Percentiles rank a stretch among this genome's conserved stretches.
These are phyloP conservation scores for Lepidium aucheri DNA, from an alignment of 345 rosid genomes.

Conservation along the genomic window DNA sequence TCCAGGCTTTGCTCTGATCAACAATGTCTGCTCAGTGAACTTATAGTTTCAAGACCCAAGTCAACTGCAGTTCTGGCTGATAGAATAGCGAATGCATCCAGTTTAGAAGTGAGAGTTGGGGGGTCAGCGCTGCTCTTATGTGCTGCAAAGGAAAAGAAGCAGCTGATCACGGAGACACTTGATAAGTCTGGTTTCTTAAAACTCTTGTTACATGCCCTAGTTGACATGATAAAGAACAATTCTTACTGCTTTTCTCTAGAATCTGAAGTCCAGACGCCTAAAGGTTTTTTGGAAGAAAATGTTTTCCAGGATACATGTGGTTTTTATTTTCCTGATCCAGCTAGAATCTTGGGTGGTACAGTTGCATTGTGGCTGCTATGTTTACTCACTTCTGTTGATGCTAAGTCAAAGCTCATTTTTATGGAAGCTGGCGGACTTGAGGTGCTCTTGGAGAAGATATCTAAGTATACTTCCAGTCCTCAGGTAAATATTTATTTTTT, in stretches of 20 bases:
- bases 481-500: constrained; percentile 9
- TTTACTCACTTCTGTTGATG: constrained; percentile 46
- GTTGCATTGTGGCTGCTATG: constrained; percentile 67
- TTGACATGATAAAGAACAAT: constrained; percentile 57
- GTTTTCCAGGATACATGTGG: constrained; percentile 50
- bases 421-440: constrained; percentile 88
- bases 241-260: constrained; percentile 42
- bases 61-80: constrained; percentile 50
- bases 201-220: constrained; percentile 53
- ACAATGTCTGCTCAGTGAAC: constrained; percentile 46
- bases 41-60: constrained; percentile 45
- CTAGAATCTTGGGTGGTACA: constrained; percentile 49
- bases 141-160: constrained; percentile 59
- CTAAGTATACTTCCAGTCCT: constrained; percentile 43
- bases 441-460: constrained; percentile 52
- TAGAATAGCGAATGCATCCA: constrained; percentile 59
- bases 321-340: constrained; percentile 58
- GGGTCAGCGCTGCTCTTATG: constrained; percentile 60
- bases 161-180: constrained; percentile 49
- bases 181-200: constrained; percentile 46
- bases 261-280: constrained; percentile 49
- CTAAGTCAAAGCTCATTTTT: constrained; percentile 37
- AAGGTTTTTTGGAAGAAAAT: constrained; percentile 50
- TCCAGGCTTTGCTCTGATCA: constrained; percentile 76
- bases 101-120: constrained; percentile 69